Percentiles rank a stretch among this genome's conserved stretches.
Conservation (phyloP, 2,329 filamentous ascomycete genomes). For the Fusarium miscanthi region DNA sequence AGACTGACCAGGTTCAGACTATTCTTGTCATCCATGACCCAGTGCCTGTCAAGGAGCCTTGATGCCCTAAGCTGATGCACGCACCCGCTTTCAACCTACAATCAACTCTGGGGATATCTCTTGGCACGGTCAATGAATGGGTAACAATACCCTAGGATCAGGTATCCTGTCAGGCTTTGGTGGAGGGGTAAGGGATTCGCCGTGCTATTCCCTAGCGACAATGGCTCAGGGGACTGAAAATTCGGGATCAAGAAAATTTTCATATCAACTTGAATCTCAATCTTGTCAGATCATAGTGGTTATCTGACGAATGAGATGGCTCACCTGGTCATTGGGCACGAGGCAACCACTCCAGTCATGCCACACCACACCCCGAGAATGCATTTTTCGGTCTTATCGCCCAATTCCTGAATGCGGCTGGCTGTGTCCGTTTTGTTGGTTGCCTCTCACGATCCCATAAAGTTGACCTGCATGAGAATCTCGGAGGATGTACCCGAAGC, state of each 20-base stretch:
- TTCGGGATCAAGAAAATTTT: constrained; percentile 18
- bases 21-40: constrained; percentile 29
- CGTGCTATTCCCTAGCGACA: constrained; percentile 18
- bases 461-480: constrained; percentile 36
- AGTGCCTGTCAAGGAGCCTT: constrained; percentile 25
- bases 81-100: constrained; percentile 17
- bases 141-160: constrained; percentile 18
- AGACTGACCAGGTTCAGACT: constrained; percentile 28
- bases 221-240: constrained; percentile 20
- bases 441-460: constrained; percentile 31
- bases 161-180: constrained; percentile 18
- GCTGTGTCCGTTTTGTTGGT: constrained; percentile 25
- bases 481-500: constrained; percentile 12
- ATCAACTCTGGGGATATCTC: constrained; percentile 46
- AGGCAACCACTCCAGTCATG: constrained; percentile 17
- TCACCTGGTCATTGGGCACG: constrained; percentile 30
- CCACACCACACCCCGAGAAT: constrained; percentile 25
- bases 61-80: constrained; percentile 27
- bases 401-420: constrained; percentile 33
- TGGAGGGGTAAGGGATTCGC: constrained; percentile 19
- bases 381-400: constrained; percentile 16
- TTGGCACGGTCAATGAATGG: constrained; percentile 39
- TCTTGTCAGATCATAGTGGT: constrained; percentile 41
- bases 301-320: constrained; percentile 35
- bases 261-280: constrained; percentile 7